Evolutionary conservation across 768 basidiomycete genomes (phyloP), one percentile per base, ranked within the genome.

Genomic region (Amanita thiersii): DNA sequence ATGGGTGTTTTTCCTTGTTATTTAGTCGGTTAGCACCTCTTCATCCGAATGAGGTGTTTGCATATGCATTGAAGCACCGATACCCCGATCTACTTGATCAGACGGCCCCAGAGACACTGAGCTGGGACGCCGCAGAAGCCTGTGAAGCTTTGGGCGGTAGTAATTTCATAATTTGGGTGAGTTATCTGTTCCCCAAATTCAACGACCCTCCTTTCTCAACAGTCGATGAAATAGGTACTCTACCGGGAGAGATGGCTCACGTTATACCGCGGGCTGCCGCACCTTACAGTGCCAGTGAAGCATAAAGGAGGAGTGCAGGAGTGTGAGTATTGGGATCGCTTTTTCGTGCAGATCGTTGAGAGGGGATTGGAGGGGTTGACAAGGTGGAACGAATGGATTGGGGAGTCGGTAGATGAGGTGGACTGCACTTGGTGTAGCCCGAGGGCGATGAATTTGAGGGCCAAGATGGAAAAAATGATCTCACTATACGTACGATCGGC

Each of bases 131-230:
- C 23, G 33, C 17, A 4, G 32, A 35, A 2, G 33, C 29, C 5
- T 31, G 32, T 19, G 11, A 2, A 11, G 2, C 10, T 11, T 19
- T 40, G 2, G 39, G 28, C 15, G 23, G 12, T 4, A 4, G 2
- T 8, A 18, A 40, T 15, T 39, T 39, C 14, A 6, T 39, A 28
- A 28, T 28, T 15, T 39, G 37, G 37, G 37, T 39, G n/a, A n/a
- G n/a, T n/a, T n/a, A n/a, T n/a, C n/a, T n/a, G n/a, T n/a, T n/a
- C n/a, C n/a, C n/a, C n/a, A n/a, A n/a, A n/a, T n/a, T n/a, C n/a
- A n/a, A n/a, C n/a, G n/a, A n/a, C n/a, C n/a, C n/a, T n/a, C n/a
- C n/a, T n/a, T n/a, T n/a, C n/a, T n/a, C n/a, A n/a, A n/a, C n/a
- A n/a, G n/a, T n/a, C n/a, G n/a, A n/a, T n/a, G n/a, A n/a, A n/a